phyloP scores from a whole-genome alignment of 1,284 basidiomycete genomes.

The Hypsizygus ulmarius region DNA sequence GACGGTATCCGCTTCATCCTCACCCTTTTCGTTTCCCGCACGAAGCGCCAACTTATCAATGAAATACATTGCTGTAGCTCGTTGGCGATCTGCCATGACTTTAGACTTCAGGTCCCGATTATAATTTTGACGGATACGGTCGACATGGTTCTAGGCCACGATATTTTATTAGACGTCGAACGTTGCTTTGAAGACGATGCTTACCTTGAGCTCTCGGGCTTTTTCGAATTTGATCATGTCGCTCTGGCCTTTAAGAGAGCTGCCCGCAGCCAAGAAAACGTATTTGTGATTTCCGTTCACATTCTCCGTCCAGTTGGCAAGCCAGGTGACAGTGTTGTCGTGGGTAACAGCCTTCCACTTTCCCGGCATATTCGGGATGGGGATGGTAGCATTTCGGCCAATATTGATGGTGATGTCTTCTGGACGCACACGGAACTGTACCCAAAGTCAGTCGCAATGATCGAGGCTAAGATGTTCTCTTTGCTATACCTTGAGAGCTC shows the following conservation, averaged over 20 bases:
- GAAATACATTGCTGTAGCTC: slow-evolving; percentile 96
- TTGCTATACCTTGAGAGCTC: slow-evolving; percentile 79
- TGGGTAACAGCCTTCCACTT: slow-evolving; percentile 85
- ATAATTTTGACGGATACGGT: slow-evolving; percentile 87
- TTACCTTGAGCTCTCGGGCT: slow-evolving; percentile 88
- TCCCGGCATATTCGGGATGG: slow-evolving; percentile 84
- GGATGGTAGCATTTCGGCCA: slow-evolving; percentile 69
- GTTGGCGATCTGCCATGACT: slow-evolving; percentile 89
- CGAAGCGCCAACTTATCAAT: slow-evolving; percentile 94
- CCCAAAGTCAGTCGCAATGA: slow-evolving; percentile 1
- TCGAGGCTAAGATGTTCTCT: not conserved
- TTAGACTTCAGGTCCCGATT: slow-evolving; percentile 81
- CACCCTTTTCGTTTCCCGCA: slow-evolving; percentile 97
- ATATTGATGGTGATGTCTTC: slow-evolving; percentile 97
- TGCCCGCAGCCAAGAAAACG: slow-evolving; percentile 92
- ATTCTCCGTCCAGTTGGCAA: slow-evolving; percentile 97
- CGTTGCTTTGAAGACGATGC: slow-evolving; percentile 15
- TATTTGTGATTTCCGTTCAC: slow-evolving; percentile 93
- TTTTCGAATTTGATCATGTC: slow-evolving; percentile 97
- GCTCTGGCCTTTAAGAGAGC: slow-evolving; percentile 93
- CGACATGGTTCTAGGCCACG: slow-evolving; percentile 74
- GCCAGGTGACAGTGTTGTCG: slow-evolving; percentile 95
- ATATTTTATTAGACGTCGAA: not conserved
- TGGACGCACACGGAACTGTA: slow-evolving; percentile 79
- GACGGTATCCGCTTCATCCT: slow-evolving; percentile 96